Percentiles rank a stretch among this genome's conserved stretches.
These are phyloP conservation scores for Phytophthora syringae DNA, from an alignment of 352 stramenopile species.

Conservation along the genomic window DNA sequence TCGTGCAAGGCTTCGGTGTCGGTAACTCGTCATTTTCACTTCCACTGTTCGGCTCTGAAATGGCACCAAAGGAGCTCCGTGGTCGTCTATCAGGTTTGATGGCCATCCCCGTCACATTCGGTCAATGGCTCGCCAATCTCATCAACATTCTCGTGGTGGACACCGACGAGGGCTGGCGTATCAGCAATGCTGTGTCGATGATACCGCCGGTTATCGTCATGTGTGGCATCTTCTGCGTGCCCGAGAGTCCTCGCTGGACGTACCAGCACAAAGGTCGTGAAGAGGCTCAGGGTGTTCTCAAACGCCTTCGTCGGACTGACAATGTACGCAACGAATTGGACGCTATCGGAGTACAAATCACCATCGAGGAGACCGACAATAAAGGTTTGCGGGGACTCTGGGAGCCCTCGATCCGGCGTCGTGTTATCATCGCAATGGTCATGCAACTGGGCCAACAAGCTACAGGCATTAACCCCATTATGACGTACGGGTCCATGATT, in stretches of 20 bases:
- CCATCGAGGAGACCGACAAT: slow-evolving; percentile 28
- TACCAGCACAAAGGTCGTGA: slow-evolving; percentile 39
- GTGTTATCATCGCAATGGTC: slow-evolving; percentile 39
- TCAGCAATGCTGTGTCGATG: slow-evolving; percentile 44
- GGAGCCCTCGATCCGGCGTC: slow-evolving; percentile 34
- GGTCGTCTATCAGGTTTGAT: slow-evolving; percentile 40
- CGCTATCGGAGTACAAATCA: slow-evolving; percentile 46
- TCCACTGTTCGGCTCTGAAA: slow-evolving; percentile 43
- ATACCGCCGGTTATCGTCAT: slow-evolving; percentile 49
- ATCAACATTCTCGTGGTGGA: slow-evolving; percentile 40
- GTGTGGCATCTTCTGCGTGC: slow-evolving; percentile 43
- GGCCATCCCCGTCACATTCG: slow-evolving; percentile 32
- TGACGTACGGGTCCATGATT: slow-evolving; percentile 39
- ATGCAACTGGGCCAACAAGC: slow-evolving; percentile 42
- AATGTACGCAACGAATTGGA: slow-evolving; percentile 40
- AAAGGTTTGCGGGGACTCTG: slow-evolving; percentile 37
- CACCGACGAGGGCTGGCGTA: slow-evolving; percentile 40
- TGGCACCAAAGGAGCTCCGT: slow-evolving; percentile 46
- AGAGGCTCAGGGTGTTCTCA: slow-evolving; percentile 33
- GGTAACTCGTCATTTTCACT: slow-evolving; percentile 40
- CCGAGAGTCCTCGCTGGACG: slow-evolving; percentile 38
- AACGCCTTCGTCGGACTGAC: slow-evolving; percentile 31
- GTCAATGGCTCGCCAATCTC: slow-evolving; percentile 36
- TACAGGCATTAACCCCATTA: slow-evolving; percentile 45
- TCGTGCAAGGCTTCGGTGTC: slow-evolving; percentile 42